phyloP scores from a whole-genome alignment of 2,329 filamentous ascomycete genomes.

The Ophidiomyces ophidiicola region DNA sequence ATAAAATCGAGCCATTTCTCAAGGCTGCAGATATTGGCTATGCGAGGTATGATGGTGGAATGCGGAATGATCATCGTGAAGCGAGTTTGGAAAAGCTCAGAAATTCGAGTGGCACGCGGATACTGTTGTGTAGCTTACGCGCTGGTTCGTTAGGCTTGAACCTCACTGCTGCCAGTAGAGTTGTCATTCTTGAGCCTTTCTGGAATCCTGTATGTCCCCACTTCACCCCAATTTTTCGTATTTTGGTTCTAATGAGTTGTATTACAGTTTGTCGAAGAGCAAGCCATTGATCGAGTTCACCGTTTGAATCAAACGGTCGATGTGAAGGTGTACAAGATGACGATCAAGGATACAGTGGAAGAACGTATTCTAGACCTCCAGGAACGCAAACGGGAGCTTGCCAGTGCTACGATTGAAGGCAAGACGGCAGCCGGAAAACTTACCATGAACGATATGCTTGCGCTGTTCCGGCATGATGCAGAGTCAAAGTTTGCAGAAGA shows the following conservation, averaged over 20 bases:
- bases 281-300: constrained; percentile 96
- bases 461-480: constrained; percentile 66
- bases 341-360: constrained; percentile 75
- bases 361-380: constrained; percentile 90
- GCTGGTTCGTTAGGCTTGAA: constrained; percentile 90
- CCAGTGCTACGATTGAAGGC: constrained; percentile 80
- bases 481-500: constrained; percentile 38
- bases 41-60: constrained; percentile 85
- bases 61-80: constrained; percentile 88
- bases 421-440: constrained; percentile 68
- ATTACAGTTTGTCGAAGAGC: constrained; percentile 87
- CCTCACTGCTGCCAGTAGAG: constrained; percentile 80
- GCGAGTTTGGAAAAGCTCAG: constrained; percentile 67
- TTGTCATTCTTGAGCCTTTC: constrained; percentile 93
- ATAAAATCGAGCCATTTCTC: constrained; percentile 88
- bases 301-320: constrained; percentile 94
- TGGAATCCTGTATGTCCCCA: constrained; percentile 69
- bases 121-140: constrained; percentile 85
- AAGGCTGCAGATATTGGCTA: constrained; percentile 60
- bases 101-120: constrained; percentile 59
- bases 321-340: constrained; percentile 90
- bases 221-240: neutral
- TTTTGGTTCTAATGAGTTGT: constrained; percentile 4
- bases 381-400: constrained; percentile 81
- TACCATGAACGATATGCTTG: constrained; percentile 83